Evolutionary conservation across 1,284 basidiomycete species (phyloP).

Genomic region (Papiliotrema laurentii): DNA sequence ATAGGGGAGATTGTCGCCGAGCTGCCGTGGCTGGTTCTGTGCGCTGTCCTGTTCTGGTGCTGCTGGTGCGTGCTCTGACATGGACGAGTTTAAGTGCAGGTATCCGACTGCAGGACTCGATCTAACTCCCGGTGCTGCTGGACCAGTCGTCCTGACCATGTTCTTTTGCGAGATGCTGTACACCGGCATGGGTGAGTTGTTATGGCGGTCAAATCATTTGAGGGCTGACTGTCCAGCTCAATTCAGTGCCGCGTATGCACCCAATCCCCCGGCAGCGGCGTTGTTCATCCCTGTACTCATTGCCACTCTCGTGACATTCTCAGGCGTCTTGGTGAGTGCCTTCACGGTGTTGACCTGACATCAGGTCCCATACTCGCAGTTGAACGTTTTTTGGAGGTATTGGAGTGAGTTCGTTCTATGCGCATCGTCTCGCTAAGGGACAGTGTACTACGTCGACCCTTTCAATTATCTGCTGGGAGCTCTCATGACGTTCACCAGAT

Average conservation of each 20-base stretch:
- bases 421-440: too few relatives aligned
- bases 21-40: slow-evolving; percentile 39
- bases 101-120: slow-evolving; percentile 31
- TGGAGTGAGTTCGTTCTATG: not conserved
- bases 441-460: slow-evolving; percentile 35
- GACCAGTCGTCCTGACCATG: slow-evolving; percentile 42
- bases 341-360: not conserved
- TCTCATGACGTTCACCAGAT: slow-evolving; percentile 23
- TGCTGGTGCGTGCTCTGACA: slow-evolving; percentile 16
- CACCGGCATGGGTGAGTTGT: slow-evolving; percentile 36
- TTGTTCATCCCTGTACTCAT: slow-evolving; percentile 26
- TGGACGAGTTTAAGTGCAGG: not conserved
- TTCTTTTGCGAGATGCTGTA: slow-evolving; percentile 45
- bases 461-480: slow-evolving; percentile 37
- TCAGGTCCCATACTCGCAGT: slow-evolving; percentile 21
- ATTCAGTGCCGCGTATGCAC: slow-evolving; percentile 32
- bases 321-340: slow-evolving; percentile 21
- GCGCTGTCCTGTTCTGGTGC: slow-evolving; percentile 35
- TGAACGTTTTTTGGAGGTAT: slow-evolving; percentile 31
- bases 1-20: slow-evolving; percentile 43
- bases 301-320: slow-evolving; percentile 24
- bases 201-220: slow-evolving; percentile 53
- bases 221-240: too few relatives aligned
- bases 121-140: slow-evolving; percentile 23
- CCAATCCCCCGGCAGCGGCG: slow-evolving; percentile 36